Base-by-base conservation (phyloP, 495 filamentous ascomycete species). In the Trichocladium antarcticum region DNA sequence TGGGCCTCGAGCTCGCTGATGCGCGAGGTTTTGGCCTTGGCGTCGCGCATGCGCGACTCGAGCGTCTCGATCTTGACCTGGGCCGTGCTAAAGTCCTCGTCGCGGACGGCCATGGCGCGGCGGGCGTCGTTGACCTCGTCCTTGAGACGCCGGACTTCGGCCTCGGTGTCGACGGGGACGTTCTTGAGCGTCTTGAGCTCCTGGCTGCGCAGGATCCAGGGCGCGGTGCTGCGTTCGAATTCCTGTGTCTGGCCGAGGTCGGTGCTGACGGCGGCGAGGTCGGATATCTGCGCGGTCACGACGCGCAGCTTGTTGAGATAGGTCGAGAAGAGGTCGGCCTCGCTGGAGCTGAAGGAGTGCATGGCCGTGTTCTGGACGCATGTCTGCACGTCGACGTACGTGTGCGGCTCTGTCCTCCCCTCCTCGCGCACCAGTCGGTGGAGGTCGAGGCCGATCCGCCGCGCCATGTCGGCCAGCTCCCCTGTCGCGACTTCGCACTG, bases 1-100 rank as follows among this genome's bases (percentile, higher is more conserved):
- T 74, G 63, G 12, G 64, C 62, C 57, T 87, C 82, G 2, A 87
- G 72, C 28, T 83, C 80, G 22, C 70, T 72, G 45, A 88, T 83
- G 19, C 71, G 68, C 21, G 76, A 72, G 19, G 74, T 68, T 60
- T 83, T 81, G 49, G 86, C 83, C 28, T 83, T 77, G 11, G 85
- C 78, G 55, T 94, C 89, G 35, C 84, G 79, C 74, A 81, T 84
- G 14, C 83, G 74, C 19, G 76, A 74, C 60, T 95, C 89, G 37
- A 97, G 82, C 5, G 87, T 85, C 65, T 96, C 92, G 58, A 95
- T 90, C 64, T 94, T 93, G 51, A 95, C 84, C 3, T 79, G 77
- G 9, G 87, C 75, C 28, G 86, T 85, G 54, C 84, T 82, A 16
- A 87, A 68, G 20, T 70, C 71, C 49, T 84, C 72, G 34, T 89